A percentile compares a stretch with the other conserved stretches of the same genome.
These are phyloP conservation scores for Camellia sinensis DNA, from an alignment of 148 eudicot genomes.

Conservation along the genomic window DNA sequence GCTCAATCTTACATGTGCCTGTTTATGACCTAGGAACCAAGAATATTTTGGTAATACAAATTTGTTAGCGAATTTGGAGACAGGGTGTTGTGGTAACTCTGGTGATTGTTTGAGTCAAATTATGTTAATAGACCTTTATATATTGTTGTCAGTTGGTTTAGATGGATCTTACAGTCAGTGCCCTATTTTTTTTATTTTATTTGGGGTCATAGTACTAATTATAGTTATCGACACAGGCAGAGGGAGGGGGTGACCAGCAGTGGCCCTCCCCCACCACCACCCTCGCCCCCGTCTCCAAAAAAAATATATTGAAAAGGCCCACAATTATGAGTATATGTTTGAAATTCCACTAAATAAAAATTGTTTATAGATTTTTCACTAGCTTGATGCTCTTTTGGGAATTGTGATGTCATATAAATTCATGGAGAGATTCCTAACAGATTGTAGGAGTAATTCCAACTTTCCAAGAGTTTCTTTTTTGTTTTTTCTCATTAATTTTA, in stretches of 20 bases:
- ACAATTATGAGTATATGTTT: too few relatives aligned
- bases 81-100: not conserved
- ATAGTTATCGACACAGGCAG: too few relatives aligned
- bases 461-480: not conserved
- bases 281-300: too few relatives aligned
- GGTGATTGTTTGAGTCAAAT: not conserved
- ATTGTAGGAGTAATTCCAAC: not conserved
- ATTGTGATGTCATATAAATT: not conserved
- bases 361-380: not conserved
- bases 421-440: not conserved
- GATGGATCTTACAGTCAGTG: not conserved
- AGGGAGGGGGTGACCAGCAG: too few relatives aligned
- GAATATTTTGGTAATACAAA: not conserved
- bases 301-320: too few relatives aligned
- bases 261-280: too few relatives aligned
- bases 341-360: not conserved
- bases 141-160: not conserved
- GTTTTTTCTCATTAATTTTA: not conserved
- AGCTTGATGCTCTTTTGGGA: not conserved
- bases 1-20: not conserved
- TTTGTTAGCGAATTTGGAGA: not conserved
- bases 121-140: not conserved
- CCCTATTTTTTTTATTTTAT: not conserved
- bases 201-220: not conserved
- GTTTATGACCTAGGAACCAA: conserved; percentile 4